Evolutionary conservation across 164 flowering plant species (phyloP).

Genomic region (Piper betle): DNA sequence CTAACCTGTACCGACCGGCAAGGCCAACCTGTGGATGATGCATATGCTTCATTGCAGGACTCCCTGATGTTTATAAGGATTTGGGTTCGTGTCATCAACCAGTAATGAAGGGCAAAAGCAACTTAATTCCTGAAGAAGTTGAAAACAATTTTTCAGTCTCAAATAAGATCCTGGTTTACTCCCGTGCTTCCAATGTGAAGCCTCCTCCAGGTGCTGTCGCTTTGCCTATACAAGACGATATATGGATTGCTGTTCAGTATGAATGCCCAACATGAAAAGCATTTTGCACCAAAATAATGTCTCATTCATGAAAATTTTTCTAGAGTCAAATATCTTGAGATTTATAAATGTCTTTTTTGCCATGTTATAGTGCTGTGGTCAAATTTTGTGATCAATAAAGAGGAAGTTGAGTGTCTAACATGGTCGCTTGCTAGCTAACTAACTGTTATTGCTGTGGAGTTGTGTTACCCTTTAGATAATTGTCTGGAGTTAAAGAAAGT

Average conservation of each 20-base stretch:
- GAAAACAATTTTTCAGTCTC: neutral
- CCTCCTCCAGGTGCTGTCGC: neutral
- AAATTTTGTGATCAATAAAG: too few species aligned
- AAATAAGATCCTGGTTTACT: constrained; percentile 1
- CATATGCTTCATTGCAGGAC: neutral
- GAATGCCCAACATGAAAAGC: neutral
- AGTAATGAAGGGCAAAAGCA: neutral
- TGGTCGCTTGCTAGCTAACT: too few species aligned
- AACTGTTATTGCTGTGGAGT: too few species aligned
- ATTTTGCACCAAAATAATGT: too few species aligned
- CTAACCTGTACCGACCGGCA: neutral
- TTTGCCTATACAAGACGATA: neutral
- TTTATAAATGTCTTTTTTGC: too few species aligned
- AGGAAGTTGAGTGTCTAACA: too few species aligned
- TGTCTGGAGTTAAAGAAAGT: too few species aligned
- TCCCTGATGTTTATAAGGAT: neutral
- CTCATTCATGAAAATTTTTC: too few species aligned
- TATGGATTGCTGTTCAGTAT: constrained; percentile 1
- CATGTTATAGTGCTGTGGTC: too few species aligned
- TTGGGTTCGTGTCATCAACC: neutral
- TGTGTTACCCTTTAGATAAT: too few species aligned
- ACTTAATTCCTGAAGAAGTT: neutral
- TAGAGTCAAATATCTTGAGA: too few species aligned
- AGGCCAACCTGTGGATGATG: neutral
- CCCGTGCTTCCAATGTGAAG: neutral